A percentile compares a stretch with the other conserved stretches of the same genome.
phyloP scores from a whole-genome alignment of 2,329 filamentous ascomycete genomes.

The Colletotrichum sp. region DNA sequence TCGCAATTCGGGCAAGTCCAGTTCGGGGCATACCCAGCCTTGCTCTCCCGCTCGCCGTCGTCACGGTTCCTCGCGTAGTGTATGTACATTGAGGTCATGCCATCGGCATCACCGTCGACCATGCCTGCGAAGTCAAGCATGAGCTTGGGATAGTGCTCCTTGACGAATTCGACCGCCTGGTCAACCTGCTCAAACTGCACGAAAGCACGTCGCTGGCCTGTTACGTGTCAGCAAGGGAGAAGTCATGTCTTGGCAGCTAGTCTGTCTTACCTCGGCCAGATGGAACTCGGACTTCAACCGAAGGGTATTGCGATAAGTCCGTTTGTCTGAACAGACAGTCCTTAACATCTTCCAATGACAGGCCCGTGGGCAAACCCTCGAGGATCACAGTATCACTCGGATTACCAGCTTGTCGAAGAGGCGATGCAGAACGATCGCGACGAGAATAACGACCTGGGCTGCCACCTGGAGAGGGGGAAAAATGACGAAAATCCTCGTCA shows the following conservation, averaged over 20 bases:
- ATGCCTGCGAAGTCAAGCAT: constrained; percentile 37
- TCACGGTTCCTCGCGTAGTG: constrained; percentile 46
- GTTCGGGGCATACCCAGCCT: constrained; percentile 25
- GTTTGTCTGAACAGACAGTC: constrained; percentile 38
- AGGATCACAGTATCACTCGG: constrained; percentile 59
- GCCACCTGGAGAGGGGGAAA: constrained; percentile 15
- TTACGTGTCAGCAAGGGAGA: background rate
- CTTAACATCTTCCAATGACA: constrained; percentile 57
- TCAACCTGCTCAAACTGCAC: constrained; percentile 45
- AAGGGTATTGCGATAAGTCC: constrained; percentile 37
- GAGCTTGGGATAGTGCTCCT: constrained; percentile 46
- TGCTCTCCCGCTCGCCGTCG: constrained; percentile 30
- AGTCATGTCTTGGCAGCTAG: background rate
- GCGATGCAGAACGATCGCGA: constrained; percentile 26
- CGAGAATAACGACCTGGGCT: constrained; percentile 18
- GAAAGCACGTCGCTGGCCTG: constrained; percentile 44
- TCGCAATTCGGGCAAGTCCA: constrained; percentile 40
- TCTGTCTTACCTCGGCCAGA: constrained; percentile 21
- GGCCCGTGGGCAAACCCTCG: constrained; percentile 55
- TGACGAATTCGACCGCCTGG: constrained; percentile 45
- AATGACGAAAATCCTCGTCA: constrained; percentile 21
- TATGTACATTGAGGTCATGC: constrained; percentile 40
- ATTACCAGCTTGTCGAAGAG: constrained; percentile 39
- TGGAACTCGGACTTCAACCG: constrained; percentile 44
- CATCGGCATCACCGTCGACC: constrained; percentile 44